Evolutionary conservation across 768 basidiomycete species (phyloP).

Genomic region (Amanita exitialis): DNA sequence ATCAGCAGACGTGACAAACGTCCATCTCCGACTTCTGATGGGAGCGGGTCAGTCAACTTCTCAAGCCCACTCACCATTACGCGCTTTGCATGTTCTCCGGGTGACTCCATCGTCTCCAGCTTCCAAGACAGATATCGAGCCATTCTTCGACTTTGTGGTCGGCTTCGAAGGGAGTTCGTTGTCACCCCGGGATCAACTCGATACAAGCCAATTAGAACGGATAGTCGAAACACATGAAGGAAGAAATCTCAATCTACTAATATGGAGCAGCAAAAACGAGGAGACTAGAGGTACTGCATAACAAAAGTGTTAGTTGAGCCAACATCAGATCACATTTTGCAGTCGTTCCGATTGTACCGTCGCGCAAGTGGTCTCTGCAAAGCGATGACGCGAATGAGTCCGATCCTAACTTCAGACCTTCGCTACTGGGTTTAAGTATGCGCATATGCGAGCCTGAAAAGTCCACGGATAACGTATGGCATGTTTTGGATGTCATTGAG

Average conservation of each 20-base stretch:
- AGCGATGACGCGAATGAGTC: constrained; percentile 27
- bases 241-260: constrained; percentile 53
- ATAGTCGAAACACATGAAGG: constrained; percentile 82
- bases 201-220: constrained; percentile 61
- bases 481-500: constrained; percentile 93
- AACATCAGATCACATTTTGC: constrained; percentile 8
- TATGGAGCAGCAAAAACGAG: constrained; percentile 79
- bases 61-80: constrained; percentile 39
- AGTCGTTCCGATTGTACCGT: constrained; percentile 84
- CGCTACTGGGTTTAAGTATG: constrained; percentile 89
- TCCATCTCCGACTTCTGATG: constrained; percentile 27
- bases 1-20: neutral
- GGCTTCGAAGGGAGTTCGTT: constrained; percentile 71
- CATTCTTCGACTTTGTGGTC: constrained; percentile 95
- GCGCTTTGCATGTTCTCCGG: constrained; percentile 78
- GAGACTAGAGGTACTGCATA: constrained; percentile 48
- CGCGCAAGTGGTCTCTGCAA: constrained; percentile 63
- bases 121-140: constrained; percentile 73
- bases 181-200: constrained; percentile 43
- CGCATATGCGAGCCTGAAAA: constrained; percentile 85
- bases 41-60: constrained; percentile 67
- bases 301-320: constrained; percentile 9
- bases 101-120: constrained; percentile 88
- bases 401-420: constrained; percentile 53
- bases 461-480: constrained; percentile 93